Evolutionary conservation across 345 rosid genomes (phyloP).

Genomic region (Jatropha curcas): DNA sequence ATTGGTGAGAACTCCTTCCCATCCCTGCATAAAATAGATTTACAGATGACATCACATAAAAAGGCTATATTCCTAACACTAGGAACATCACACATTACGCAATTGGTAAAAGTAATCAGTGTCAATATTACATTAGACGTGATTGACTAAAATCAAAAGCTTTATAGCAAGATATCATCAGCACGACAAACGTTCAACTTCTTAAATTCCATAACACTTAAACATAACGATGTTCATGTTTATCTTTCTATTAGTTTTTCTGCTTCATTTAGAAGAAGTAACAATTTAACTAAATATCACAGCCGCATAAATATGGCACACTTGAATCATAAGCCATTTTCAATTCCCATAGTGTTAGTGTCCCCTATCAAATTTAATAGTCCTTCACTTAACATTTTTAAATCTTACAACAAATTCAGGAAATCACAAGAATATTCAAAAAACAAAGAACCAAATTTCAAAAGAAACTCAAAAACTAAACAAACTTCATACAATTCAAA

Average conservation of each 20-base stretch:
- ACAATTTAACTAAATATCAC: not conserved
- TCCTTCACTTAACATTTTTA: not conserved
- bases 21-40: slow-evolving; percentile 44
- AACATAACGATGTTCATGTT: not conserved
- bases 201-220: not conserved
- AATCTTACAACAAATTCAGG: not conserved
- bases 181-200: not conserved
- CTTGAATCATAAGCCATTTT: not conserved
- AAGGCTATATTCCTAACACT: not conserved
- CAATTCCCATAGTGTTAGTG: not conserved
- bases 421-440: no score
- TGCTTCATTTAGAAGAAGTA: not conserved
- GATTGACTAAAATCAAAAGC: not conserved
- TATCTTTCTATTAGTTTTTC: not conserved
- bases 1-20: slow-evolving; percentile 87
- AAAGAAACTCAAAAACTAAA: not conserved
- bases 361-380: not conserved
- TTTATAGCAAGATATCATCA: not conserved
- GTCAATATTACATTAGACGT: not conserved
- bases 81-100: not conserved
- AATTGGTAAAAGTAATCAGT: not conserved
- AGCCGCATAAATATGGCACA: not conserved
- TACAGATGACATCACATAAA: not conserved
- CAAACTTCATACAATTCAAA: no score
- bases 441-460: no score